phyloP scores from a whole-genome alignment of 1,139 yeast species.

The Yamadazyma sp. region DNA sequence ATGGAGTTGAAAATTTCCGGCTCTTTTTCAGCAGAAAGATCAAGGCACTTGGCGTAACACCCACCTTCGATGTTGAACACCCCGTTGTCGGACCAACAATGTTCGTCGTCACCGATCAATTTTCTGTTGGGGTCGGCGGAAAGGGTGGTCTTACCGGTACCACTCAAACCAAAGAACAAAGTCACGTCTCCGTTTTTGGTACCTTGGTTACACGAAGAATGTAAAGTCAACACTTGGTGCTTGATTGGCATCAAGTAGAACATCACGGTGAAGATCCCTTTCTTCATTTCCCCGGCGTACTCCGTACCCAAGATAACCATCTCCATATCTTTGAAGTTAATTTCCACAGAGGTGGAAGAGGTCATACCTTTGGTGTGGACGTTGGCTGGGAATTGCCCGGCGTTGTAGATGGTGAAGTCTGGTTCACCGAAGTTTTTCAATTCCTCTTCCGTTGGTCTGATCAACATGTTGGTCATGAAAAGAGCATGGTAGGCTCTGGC shows the following conservation, averaged over 20 bases:
- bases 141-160: conserved; percentile 97
- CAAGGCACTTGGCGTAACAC: conserved; percentile 97
- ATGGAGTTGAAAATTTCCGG: conserved; percentile 97
- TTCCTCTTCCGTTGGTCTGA: conserved; percentile 91
- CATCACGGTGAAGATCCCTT: conserved; percentile 98
- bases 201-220: conserved; percentile 95
- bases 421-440: conserved; percentile 92
- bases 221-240: conserved; percentile 88
- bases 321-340: conserved; percentile 96
- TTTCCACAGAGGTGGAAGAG: conserved; percentile 91
- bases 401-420: conserved; percentile 97
- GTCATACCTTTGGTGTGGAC: conserved; percentile 97
- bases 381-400: conserved; percentile 99
- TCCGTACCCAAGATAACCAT: conserved; percentile 98
- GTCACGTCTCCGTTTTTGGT: conserved; percentile 74
- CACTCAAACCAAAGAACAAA: conserved; percentile 93
- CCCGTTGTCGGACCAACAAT: conserved; percentile 98
- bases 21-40: conserved; percentile 86
- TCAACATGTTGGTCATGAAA: conserved; percentile 97
- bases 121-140: conserved; percentile 95
- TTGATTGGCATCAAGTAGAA: conserved; percentile 97
- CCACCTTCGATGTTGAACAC: conserved; percentile 99
- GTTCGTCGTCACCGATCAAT: conserved; percentile 98
- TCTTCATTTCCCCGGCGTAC: conserved; percentile 99
- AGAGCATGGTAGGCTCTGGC: conserved; percentile 98